phyloP scores from a whole-genome alignment of 805 yeast genomes.

The Lipomyces sp. region DNA sequence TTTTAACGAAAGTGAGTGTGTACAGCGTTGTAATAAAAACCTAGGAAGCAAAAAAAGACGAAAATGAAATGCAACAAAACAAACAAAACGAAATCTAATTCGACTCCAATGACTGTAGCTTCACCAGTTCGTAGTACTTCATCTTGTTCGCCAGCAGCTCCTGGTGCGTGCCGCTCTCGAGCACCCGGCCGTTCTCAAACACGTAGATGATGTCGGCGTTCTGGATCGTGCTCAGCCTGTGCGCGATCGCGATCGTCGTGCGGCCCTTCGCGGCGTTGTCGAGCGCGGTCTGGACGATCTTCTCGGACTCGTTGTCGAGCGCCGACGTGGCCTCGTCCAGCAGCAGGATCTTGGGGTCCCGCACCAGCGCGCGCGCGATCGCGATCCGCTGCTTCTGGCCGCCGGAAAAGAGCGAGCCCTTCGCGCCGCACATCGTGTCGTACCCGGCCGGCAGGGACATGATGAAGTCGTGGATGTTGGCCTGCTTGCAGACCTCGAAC shows the following conservation, averaged over 20 bases:
- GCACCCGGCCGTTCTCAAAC: constrained; percentile 52
- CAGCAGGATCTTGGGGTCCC: constrained; percentile 52
- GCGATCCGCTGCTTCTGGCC: constrained; percentile 66
- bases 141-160: constrained; percentile 42
- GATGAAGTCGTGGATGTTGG: constrained; percentile 53
- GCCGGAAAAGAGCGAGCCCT: constrained; percentile 55
- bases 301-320: constrained; percentile 58
- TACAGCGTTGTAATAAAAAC: no score
- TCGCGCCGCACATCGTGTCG: constrained; percentile 48
- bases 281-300: constrained; percentile 61
- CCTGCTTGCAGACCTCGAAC: constrained; percentile 46
- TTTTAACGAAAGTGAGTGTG: no score
- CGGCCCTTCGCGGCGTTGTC: constrained; percentile 56
- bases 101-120: constrained; percentile 45
- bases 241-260: constrained; percentile 73
- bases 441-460: constrained; percentile 52
- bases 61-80: no score
- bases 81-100: no score
- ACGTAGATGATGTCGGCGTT: constrained; percentile 53
- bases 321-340: constrained; percentile 60
- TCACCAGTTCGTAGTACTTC: constrained; percentile 43
- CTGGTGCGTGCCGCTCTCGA: constrained; percentile 50
- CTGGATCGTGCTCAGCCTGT: constrained; percentile 59
- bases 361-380: constrained; percentile 59
- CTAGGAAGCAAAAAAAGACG: no score